These are phyloP conservation scores for Acer campestre DNA, from an alignment of 345 rosid genomes.

Conservation along the genomic window DNA sequence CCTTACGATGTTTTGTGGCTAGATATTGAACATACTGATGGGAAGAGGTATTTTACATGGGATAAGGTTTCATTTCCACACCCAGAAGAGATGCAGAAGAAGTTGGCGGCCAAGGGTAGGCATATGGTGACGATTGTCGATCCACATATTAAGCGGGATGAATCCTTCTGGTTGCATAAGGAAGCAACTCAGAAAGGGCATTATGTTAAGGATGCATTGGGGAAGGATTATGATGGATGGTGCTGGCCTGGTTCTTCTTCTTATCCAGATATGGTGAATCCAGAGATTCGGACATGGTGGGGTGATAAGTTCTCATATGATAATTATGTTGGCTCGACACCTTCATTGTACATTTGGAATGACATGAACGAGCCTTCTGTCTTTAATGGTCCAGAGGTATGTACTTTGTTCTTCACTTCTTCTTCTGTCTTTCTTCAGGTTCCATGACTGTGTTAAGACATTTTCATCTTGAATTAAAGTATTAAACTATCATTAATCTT, in stretches of 20 bases:
- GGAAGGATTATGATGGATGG: constrained; percentile 97
- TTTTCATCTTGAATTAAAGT: neutral
- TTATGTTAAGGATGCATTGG: constrained; percentile 85
- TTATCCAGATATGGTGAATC: constrained; percentile 77
- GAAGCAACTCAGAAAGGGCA: constrained; percentile 81
- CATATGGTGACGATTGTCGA: constrained; percentile 98
- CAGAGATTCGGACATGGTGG: constrained; percentile 97
- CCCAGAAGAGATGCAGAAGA: constrained; percentile 92
- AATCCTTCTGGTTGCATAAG: constrained; percentile 71
- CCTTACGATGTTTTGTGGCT: constrained; percentile 99
- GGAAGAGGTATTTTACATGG: constrained; percentile 95
- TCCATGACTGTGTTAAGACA: neutral
- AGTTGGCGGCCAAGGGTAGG: constrained; percentile 87
- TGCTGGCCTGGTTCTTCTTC: constrained; percentile 99
- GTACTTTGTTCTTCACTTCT: neutral
- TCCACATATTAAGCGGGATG: constrained; percentile 97
- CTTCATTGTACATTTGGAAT: constrained; percentile 93
- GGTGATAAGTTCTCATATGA: constrained; percentile 69
- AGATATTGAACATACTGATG: constrained; percentile 96
- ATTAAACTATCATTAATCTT: neutral
- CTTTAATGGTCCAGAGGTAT: constrained; percentile 99
- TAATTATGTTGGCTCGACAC: constrained; percentile 85
- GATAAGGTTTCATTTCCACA: constrained; percentile 76
- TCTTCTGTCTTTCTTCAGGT: neutral
- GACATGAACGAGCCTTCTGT: constrained; percentile 99